Base-by-base conservation (phyloP, 2,329 filamentous ascomycete genomes). In the Clonostachys byssicola region DNA sequence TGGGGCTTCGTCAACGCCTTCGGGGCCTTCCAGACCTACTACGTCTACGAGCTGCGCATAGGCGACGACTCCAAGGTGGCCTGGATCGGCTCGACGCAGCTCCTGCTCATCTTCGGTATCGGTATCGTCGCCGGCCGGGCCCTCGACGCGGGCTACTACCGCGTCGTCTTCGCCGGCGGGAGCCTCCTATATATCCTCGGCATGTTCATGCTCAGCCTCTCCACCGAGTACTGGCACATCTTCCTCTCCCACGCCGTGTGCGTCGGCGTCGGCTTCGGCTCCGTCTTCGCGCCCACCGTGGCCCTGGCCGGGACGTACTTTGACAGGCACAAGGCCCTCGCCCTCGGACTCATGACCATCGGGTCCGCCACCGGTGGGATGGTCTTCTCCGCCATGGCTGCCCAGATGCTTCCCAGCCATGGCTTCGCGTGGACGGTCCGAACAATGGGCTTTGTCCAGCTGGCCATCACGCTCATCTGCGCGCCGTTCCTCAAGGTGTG, bases 101-200 rank as follows among this genome's bases (percentile, higher is more conserved):
- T 74, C 13, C 79, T 76, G 53, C 70, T 80, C 56, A 73, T 85
- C 69, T 76, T 78, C 56, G 66, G 58, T 20, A 60, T 66, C 55
- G 67, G 70, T 59, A 80, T 81, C 0, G 54, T 88, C 8, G 74
- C 83, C n/a, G 85, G 85, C 3, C 75, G 71, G 34, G 48, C 84
- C 0, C 86, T 77, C 53, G 86, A 89, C 55, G 77, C 70, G 47
- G 78, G 81, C 48, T 85, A 85, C 0, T 81, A 83, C 0, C 72
- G 75, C 23, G 73, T 66, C 42, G 63, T 88, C 1, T 58, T 85
- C 2, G 34, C 80, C 2, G 57, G 59, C 13, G 81, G 81, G 13
- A 74, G 70, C 1, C 61, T 83, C 46, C 57, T 82, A 35, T 77
- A 83, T 47, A 73, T 85, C 13, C 77, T 85, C 47, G 76, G 78